A percentile compares a stretch with the other conserved stretches of the same genome.
Conservation (phyloP, 176 grass and related monocot genomes). For the Cenchrus purpureus region DNA sequence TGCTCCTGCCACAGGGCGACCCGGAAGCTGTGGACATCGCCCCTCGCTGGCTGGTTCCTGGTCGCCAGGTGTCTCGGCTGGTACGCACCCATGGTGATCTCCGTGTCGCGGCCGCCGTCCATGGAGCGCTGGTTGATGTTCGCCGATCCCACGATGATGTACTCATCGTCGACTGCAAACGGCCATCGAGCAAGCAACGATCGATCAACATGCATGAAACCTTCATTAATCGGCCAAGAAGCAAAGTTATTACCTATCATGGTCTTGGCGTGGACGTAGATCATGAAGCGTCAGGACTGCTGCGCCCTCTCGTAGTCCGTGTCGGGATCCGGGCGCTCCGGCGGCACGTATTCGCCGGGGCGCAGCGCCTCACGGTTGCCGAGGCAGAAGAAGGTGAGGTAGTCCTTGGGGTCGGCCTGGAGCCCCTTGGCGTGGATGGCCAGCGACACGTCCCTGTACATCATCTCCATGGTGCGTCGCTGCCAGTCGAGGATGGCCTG, state of each 20-base stretch:
- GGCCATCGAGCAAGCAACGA: background rate
- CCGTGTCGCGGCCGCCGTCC: slow-evolving; percentile 66
- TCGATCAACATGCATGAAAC: no score
- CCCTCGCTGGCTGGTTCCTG: slow-evolving; percentile 18
- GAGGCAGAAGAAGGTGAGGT: slow-evolving; percentile 74
- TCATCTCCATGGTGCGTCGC: slow-evolving; percentile 77
- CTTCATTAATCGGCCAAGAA: no score
- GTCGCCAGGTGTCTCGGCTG: slow-evolving; percentile 51
- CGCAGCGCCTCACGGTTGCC: slow-evolving; percentile 52
- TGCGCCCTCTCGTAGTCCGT: slow-evolving; percentile 57
- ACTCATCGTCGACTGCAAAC: slow-evolving; percentile 70
- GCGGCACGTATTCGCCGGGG: slow-evolving; percentile 40
- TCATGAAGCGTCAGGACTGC: slow-evolving; percentile 65
- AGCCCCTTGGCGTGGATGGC: slow-evolving; percentile 51
- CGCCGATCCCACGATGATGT: slow-evolving; percentile 77
- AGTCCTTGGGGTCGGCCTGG: slow-evolving; percentile 52
- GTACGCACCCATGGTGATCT: slow-evolving; percentile 80
- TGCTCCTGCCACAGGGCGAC: slow-evolving; percentile 68
- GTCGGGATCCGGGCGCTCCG: slow-evolving; percentile 44
- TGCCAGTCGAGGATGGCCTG: slow-evolving; percentile 81
- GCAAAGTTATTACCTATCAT: slow-evolving; percentile 54
- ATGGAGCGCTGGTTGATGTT: slow-evolving; percentile 88
- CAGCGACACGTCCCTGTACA: slow-evolving; percentile 56
- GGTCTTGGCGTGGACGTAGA: slow-evolving; percentile 81
- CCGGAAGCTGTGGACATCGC: slow-evolving; percentile 60